Base-by-base conservation (phyloP, 192 early-diverging fungal genomes). In the Rhizophagus prolifer region DNA sequence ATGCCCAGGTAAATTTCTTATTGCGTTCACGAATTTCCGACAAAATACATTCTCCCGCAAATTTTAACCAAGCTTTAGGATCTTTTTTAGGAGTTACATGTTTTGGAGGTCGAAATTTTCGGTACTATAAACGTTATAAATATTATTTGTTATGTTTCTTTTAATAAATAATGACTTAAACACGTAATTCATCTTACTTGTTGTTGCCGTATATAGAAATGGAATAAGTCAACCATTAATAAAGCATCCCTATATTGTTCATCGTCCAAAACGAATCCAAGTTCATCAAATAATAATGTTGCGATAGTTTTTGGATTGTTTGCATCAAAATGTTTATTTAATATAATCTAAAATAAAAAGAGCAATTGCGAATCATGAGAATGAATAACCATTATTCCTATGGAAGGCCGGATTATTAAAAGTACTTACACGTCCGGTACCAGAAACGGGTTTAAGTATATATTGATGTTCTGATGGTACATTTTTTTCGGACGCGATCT, bases 361-460 rank as follows among this genome's bases (percentile, higher is more conserved):
- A 34, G 4, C 31, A 34, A 34, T 34, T 21, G 34, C 3, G 10
- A 47, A 63, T 14, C 58, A 28, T 1, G 25, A 70, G 26, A 1
- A 75, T 28, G 14, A 67, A 71, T 23, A 9, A 46, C n/a, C 7
- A 28, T 4, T 25, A 6, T n/a, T 46, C 58, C 54, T 5, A 16
- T 68, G 23, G 7, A 23, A 81, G 9, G 5, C 12, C 14, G 36
- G 23, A 44, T 44, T 44, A 44, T 12, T 12, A 44, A 44, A 44
- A 44, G 41, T 13, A 70, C 78, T 72, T 79, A 90, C 91, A 77
- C 91, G 88, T 34, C 96, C 97, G 46, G 87, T 86, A 4, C 96
- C 97, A 21, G 94, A 94, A 0, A 99, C 95, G 2, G 97, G 97
- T 80, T 92, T 92, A 31, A 99, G 80, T 28, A 99, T 91, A 75